Evolutionary conservation across 345 rosid species (phyloP).

Genomic region (Cochlearia excelsa): DNA sequence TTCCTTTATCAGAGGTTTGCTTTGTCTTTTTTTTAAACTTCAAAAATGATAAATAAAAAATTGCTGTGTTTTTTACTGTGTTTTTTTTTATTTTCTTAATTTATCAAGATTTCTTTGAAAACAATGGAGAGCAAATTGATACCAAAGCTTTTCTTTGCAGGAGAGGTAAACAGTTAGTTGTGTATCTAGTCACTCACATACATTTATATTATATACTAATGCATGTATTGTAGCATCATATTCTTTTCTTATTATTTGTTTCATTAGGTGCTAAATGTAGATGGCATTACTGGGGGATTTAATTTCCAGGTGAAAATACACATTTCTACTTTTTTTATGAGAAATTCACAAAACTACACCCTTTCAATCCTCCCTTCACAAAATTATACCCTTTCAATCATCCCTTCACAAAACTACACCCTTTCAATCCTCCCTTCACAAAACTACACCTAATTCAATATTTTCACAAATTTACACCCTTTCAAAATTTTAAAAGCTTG

Average conservation of each 20-base stretch:
- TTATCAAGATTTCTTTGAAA: conserved; percentile 33
- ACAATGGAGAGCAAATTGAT: conserved; percentile 40
- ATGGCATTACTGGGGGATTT: conserved; percentile 92
- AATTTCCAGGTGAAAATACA: conserved; percentile 68
- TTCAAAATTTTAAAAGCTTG: too few relatives aligned
- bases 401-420: too few relatives aligned
- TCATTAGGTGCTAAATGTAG: conserved; percentile 74
- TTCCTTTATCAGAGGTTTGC: conserved; percentile 77
- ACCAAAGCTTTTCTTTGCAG: conserved; percentile 39
- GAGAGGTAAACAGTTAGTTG: conserved; percentile 33
- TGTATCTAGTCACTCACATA: too few relatives aligned
- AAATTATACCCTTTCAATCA: too few relatives aligned
- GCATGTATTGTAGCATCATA: conserved; percentile 1
- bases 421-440: too few relatives aligned
- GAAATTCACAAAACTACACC: too few relatives aligned
- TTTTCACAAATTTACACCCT: too few relatives aligned
- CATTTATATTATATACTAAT: background rate
- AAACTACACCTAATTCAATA: too few relatives aligned
- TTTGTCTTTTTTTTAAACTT: background rate
- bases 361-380: too few relatives aligned
- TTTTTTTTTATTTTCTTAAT: background rate
- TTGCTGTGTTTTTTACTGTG: background rate
- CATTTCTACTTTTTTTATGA: background rate
- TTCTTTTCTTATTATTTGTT: background rate
- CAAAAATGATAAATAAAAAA: background rate